These are phyloP conservation scores for Heterobasidion parviporum DNA, from an alignment of 1,284 basidiomycete species.

Conservation along the genomic window DNA sequence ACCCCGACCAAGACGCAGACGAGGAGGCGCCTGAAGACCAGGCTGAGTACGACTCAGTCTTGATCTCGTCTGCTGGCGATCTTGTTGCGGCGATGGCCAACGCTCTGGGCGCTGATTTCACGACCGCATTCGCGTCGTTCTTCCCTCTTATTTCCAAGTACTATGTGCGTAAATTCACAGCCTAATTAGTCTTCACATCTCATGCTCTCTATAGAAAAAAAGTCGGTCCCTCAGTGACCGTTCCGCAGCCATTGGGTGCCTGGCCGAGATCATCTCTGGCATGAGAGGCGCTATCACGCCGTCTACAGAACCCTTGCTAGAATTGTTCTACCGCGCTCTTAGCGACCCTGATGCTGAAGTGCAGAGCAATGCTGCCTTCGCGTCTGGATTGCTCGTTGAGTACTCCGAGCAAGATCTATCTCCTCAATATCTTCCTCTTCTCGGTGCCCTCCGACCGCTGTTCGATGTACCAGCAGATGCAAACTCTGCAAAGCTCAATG, in stretches of 20 bases:
- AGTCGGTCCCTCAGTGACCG: constrained; percentile 86
- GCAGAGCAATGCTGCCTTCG: constrained; percentile 94
- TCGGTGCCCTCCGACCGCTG: constrained; percentile 75
- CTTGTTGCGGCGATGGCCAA: constrained; percentile 88
- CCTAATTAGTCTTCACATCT: constrained; percentile 7
- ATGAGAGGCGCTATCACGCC: constrained; percentile 86
- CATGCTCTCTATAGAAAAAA: constrained; percentile 47
- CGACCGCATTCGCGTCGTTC: constrained; percentile 79
- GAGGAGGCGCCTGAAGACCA: constrained; percentile 78
- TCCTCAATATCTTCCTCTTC: constrained; percentile 74
- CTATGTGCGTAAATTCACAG: constrained; percentile 55
- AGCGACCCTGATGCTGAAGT: constrained; percentile 87
- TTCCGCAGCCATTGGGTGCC: constrained; percentile 87
- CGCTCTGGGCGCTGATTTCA: constrained; percentile 81
- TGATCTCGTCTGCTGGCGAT: constrained; percentile 92
- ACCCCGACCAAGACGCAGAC: constrained; percentile 88
- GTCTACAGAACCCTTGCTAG: constrained; percentile 78
- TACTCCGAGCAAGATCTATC: constrained; percentile 82
- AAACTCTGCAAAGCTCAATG: constrained; percentile 65
- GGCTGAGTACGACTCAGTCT: constrained; percentile 94
- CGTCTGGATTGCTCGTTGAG: constrained; percentile 87
- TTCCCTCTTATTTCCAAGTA: constrained; percentile 89
- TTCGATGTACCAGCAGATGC: constrained; percentile 66
- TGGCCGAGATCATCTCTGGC: constrained; percentile 94
- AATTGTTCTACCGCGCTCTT: constrained; percentile 80